Evolutionary conservation across 345 rosid genomes (phyloP).

Genomic region (Cardamine occulta): DNA sequence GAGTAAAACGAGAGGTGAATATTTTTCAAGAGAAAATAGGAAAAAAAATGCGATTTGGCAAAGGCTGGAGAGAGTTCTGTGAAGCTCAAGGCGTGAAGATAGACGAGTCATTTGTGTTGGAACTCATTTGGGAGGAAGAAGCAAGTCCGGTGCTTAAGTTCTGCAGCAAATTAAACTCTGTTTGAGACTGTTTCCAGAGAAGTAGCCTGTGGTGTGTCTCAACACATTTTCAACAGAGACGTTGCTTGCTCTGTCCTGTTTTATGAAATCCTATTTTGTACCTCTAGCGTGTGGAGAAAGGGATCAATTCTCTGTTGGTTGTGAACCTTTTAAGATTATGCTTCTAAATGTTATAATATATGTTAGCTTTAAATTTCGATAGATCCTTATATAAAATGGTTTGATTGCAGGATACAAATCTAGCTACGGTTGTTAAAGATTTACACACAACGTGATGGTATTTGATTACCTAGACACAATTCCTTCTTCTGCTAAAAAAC

Average conservation of each 20-base stretch:
- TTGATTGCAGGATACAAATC: background rate
- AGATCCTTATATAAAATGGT: background rate
- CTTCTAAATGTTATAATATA: background rate
- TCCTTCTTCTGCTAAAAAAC: background rate
- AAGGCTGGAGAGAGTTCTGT: constrained; percentile 40
- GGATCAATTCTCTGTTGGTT: background rate
- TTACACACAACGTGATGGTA: background rate
- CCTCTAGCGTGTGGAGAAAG: background rate
- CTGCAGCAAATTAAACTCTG: constrained; percentile 16
- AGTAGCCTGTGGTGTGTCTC: background rate
- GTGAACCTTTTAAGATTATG: background rate
- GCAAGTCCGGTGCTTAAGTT: constrained; percentile 35
- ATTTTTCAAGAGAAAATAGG: background rate
- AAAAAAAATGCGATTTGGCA: constrained; percentile 12
- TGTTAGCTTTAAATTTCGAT: background rate
- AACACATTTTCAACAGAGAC: background rate
- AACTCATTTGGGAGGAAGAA: constrained; percentile 29
- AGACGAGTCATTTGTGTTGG: constrained; percentile 32
- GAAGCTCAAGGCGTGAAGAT: constrained; percentile 31
- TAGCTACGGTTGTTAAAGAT: background rate
- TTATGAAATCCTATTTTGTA: background rate
- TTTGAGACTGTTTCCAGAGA: constrained; percentile 22
- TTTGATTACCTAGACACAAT: background rate
- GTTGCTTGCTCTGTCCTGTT: background rate
- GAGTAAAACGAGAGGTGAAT: constrained; percentile 24